Evolutionary conservation across 2,329 filamentous ascomycete genomes (phyloP).

Genomic region (Aplosporella prunicola): DNA sequence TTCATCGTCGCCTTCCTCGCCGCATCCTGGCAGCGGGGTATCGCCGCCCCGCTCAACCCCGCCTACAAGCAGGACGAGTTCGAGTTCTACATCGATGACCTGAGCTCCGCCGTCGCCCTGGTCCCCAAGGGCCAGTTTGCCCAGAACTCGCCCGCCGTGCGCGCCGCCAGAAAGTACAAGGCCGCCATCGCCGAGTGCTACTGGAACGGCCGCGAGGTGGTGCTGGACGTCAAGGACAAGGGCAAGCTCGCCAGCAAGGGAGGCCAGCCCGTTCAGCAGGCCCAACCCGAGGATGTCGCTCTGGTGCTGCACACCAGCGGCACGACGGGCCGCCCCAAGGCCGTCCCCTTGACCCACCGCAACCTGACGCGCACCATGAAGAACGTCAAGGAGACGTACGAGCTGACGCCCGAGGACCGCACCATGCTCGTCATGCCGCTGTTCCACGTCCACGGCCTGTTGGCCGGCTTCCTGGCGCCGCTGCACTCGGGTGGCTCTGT

Average conservation of each 20-base stretch:
- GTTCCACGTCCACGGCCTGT: conserved; percentile 82
- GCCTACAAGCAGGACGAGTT: conserved; percentile 86
- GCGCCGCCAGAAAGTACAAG: conserved; percentile 67
- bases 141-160: conserved; percentile 60
- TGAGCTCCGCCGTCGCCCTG: conserved; percentile 68
- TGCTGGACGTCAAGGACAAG: conserved; percentile 66
- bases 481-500: conserved; percentile 68
- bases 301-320: conserved; percentile 77
- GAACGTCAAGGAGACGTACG: conserved; percentile 72
- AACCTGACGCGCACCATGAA: conserved; percentile 76
- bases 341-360: conserved; percentile 70
- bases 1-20: conserved; percentile 83
- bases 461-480: conserved; percentile 72
- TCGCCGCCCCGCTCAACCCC: conserved; percentile 79
- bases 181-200: conserved; percentile 83
- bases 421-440: conserved; percentile 85
- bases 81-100: conserved; percentile 83
- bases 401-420: conserved; percentile 59
- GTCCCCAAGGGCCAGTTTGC: conserved; percentile 63
- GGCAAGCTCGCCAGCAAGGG: conserved; percentile 53
- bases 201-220: conserved; percentile 62
- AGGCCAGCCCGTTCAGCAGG: conserved; percentile 39
- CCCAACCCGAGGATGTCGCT: conserved; percentile 69
- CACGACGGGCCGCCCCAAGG: conserved; percentile 77
- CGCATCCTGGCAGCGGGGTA: conserved; percentile 72